Evolutionary conservation across 139 green algal species (phyloP).

Genomic region (Picochlorum sp.): DNA sequence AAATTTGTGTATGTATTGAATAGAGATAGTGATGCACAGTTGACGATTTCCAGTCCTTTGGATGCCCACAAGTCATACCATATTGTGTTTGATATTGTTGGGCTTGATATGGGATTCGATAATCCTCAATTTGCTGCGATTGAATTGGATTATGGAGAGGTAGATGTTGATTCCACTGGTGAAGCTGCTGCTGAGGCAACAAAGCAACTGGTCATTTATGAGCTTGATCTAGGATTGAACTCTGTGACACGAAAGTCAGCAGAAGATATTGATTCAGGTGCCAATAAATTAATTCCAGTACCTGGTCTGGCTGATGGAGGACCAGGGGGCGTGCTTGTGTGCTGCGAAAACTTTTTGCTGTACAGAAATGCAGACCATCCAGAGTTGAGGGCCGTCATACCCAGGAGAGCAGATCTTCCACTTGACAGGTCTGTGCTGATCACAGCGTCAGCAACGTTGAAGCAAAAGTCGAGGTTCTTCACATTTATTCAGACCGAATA

Average conservation of each 20-base stretch:
- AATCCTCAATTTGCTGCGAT: conserved; percentile 98
- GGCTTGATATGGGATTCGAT: conserved; percentile 94
- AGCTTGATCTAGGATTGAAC: conserved; percentile 98
- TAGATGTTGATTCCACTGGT: conserved; percentile 81
- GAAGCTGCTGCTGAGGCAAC: conserved; percentile 81
- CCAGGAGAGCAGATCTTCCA: conserved; percentile 68
- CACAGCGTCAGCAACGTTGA: conserved; percentile 66
- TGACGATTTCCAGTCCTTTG: conserved; percentile 95
- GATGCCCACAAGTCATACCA: conserved; percentile 93
- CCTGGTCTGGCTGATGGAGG: conserved; percentile 78
- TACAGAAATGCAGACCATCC: conserved; percentile 69
- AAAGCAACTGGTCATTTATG: conserved; percentile 95
- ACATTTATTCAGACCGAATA: conserved; percentile 97
- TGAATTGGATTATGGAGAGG: conserved; percentile 95
- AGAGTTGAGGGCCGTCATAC: conserved; percentile 84
- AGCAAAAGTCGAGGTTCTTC: conserved; percentile 88
- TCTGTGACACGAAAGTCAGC: conserved; percentile 83
- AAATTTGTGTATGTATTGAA: conserved; percentile 99
- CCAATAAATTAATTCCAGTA: conserved; percentile 92
- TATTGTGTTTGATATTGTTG: conserved; percentile 73
- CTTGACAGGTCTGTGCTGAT: conserved; percentile 85
- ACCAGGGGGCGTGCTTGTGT: conserved; percentile 88
- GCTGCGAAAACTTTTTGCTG: conserved; percentile 95
- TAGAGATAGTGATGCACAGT: conserved; percentile 79
- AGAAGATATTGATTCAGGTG: conserved; percentile 90